Base-by-base conservation (phyloP, 805 yeast genomes). In the Saccharomycodes ludwigii region DNA sequence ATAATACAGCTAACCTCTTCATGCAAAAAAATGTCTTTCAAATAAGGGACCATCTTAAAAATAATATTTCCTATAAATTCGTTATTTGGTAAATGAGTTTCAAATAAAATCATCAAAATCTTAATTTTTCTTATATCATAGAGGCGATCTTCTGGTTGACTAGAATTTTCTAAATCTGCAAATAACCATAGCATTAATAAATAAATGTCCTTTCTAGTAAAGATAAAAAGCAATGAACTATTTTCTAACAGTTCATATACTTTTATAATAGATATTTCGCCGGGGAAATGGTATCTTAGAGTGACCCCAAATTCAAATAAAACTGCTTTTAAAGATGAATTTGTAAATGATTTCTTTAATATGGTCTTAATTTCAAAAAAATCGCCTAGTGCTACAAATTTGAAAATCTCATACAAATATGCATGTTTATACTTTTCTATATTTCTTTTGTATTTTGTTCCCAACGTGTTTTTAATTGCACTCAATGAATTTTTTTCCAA, bases 401-500 rank as follows among this genome's bases (percentile, higher is more conserved):
- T 16, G 18, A 47, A 22, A 16, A 39, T 27, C 34, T 38, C n/a
- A n/a, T n/a, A n/a, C n/a, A n/a, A n/a, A n/a, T n/a, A n/a, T n/a
- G n/a, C n/a, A n/a, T n/a, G n/a, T n/a, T n/a, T n/a, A n/a, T n/a
- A n/a, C n/a, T n/a, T n/a, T n/a, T n/a, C n/a, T n/a, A 36, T 25
- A 34, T 40, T 16, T 37, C 32, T 4, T 32, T 24, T 7, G 11
- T 8, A 15, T 16, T 16, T 15, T 10, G 19, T 16, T 7, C 28
- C 19, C 8, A 25, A n/a, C 10, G 13, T 5, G n/a, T 25, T 25
- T 25, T 25, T 19, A 15, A 16, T 14, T 10, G 9, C 10, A 11
- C 19, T 15, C 10, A 14, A 15, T 4, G 19, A 11, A n/a, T 50
- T 51, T 31, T 54, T 48, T 34, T 66, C 44, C 1, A 48, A 30